A percentile compares a stretch with the other conserved stretches of the same genome.
phyloP scores from a whole-genome alignment of 768 basidiomycete genomes.

The Hirschioporus abietinus region DNA sequence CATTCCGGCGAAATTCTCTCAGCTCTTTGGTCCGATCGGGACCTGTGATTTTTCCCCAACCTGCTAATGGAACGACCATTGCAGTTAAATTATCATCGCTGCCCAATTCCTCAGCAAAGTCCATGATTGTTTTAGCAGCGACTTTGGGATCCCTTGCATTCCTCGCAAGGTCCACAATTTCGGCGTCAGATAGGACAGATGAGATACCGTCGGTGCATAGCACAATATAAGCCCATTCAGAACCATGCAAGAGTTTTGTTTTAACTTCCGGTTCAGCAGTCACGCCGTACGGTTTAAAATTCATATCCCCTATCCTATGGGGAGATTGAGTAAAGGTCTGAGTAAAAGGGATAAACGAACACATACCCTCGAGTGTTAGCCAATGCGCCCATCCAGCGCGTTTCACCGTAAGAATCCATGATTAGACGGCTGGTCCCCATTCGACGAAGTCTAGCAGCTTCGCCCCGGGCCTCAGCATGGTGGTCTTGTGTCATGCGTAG shows the following conservation, averaged over 20 bases:
- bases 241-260: conserved; percentile 71
- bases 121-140: conserved; percentile 79
- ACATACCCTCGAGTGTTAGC: conserved; percentile 85
- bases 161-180: conserved; percentile 87
- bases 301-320: conserved; percentile 77
- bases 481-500: conserved; percentile 90
- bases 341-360: background rate
- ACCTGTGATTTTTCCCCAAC: conserved; percentile 82
- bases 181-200: conserved; percentile 86
- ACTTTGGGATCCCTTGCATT: conserved; percentile 61
- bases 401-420: conserved; percentile 93
- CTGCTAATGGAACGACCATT: conserved; percentile 85
- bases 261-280: conserved; percentile 90
- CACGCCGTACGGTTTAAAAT: conserved; percentile 85
- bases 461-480: conserved; percentile 88
- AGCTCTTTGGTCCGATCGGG: conserved; percentile 78
- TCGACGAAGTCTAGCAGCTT: conserved; percentile 76
- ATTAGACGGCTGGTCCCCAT: conserved; percentile 89
- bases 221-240: conserved; percentile 81
- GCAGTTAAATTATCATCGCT: conserved; percentile 91
- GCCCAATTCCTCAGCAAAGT: conserved; percentile 83
- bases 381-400: conserved; percentile 91
- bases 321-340: conserved; percentile 8
- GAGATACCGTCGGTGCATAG: conserved; percentile 94
- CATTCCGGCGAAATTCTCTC: conserved; percentile 69